These are phyloP conservation scores for Pistacia atlantica DNA, from an alignment of 345 rosid species.

Conservation along the genomic window DNA sequence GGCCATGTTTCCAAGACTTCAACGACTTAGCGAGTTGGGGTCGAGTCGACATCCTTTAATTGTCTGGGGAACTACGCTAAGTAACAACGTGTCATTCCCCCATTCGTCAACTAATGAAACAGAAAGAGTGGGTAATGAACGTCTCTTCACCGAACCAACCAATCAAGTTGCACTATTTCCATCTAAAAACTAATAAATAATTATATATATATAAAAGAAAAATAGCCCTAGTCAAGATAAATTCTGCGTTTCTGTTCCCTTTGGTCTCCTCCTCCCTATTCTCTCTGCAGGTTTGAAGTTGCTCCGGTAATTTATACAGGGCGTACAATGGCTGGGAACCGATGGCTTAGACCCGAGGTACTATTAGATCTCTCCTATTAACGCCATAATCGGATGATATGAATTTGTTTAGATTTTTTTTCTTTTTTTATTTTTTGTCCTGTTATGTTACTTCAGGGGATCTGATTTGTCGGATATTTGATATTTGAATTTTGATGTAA, in stretches of 20 bases:
- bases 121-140: neutral
- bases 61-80: no score
- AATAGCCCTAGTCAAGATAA: conserved; percentile 4
- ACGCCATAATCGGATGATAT: neutral
- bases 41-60: neutral
- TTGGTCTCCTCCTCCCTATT: conserved; percentile 10
- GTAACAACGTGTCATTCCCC: neutral
- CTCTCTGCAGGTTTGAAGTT: neutral
- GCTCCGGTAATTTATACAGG: conserved; percentile 6
- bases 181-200: neutral
- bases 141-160: neutral
- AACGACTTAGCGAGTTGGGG: neutral
- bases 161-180: conserved; percentile 8
- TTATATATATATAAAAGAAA: neutral
- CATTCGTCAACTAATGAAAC: neutral
- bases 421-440: neutral
- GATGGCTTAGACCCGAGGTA: conserved; percentile 90
- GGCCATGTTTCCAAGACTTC: neutral
- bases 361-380: conserved; percentile 6
- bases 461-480: conserved; percentile 18
- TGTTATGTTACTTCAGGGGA: conserved; percentile 7
- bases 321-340: conserved; percentile 48
- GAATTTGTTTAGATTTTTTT: neutral
- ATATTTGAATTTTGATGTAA: neutral
- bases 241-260: neutral